Evolutionary conservation across 2,329 filamentous ascomycete species (phyloP).

Genomic region (Fusarium metavorans): DNA sequence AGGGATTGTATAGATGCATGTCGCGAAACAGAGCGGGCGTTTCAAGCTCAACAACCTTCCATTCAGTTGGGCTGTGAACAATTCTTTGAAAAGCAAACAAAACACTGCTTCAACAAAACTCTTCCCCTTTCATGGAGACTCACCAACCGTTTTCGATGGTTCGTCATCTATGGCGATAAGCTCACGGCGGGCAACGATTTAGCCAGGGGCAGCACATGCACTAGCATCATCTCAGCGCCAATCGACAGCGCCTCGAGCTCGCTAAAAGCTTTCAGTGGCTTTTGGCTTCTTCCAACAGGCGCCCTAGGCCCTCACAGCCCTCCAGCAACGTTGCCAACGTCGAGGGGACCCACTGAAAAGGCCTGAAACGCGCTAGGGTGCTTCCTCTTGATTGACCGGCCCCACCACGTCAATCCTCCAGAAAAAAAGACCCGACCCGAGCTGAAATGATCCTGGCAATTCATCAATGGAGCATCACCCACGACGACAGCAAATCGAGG

Average conservation of each 20-base stretch:
- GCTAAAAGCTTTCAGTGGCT: constrained; percentile 14
- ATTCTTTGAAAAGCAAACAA: constrained; percentile 18
- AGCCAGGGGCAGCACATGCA: constrained; percentile 4
- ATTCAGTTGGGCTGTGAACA: not conserved
- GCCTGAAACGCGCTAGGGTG: constrained; percentile 33
- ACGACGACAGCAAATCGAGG: not conserved
- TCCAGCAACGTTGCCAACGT: constrained; percentile 5
- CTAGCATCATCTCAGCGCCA: not conserved
- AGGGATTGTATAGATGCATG: constrained; percentile 12
- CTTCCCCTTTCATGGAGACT: not conserved
- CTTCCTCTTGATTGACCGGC: constrained; percentile 10
- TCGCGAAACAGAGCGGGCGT: constrained; percentile 35
- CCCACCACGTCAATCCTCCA: not conserved
- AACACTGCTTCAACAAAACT: not conserved
- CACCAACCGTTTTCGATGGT: not conserved
- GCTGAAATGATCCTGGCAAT: not conserved
- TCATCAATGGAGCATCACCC: not conserved
- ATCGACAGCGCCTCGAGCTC: not conserved
- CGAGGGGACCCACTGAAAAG: constrained; percentile 1
- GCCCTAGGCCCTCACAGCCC: not conserved
- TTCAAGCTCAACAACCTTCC: constrained; percentile 31
- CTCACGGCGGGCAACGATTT: not conserved
- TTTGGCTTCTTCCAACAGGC: constrained; percentile 11
- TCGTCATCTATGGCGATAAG: not conserved
- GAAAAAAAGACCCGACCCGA: not conserved